Evolutionary conservation across 2,329 filamentous ascomycete genomes (phyloP).

Genomic region (Stachybotrys elegans): DNA sequence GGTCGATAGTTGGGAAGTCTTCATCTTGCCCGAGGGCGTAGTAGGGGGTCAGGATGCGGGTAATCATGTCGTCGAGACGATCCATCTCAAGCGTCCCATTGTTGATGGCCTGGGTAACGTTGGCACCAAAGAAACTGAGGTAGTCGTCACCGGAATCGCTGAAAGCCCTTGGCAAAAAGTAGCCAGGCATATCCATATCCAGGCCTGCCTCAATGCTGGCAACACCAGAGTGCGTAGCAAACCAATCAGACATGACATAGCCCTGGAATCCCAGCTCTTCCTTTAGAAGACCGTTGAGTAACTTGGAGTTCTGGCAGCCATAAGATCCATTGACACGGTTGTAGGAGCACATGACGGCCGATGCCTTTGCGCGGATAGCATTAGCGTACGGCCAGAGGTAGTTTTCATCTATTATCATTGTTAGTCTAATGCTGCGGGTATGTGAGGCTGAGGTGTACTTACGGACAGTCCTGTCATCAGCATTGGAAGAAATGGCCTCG

Average conservation of each 20-base stretch:
- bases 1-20: background rate
- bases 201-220: background rate
- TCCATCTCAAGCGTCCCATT: background rate
- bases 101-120: background rate
- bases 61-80: background rate
- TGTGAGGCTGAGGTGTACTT: no score
- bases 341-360: slow-evolving; percentile 66
- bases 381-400: slow-evolving; percentile 67
- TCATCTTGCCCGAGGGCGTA: slow-evolving; percentile 41
- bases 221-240: slow-evolving; percentile 43
- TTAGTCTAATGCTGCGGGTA: no score
- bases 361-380: slow-evolving; percentile 60
- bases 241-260: slow-evolving; percentile 60
- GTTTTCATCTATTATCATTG: slow-evolving; percentile 53
- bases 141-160: background rate
- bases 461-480: slow-evolving; percentile 55
- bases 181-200: slow-evolving; percentile 1
- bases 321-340: slow-evolving; percentile 67
- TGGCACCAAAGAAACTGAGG: background rate
- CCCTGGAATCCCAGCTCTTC: slow-evolving; percentile 71
- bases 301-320: slow-evolving; percentile 58
- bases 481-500: slow-evolving; percentile 48
- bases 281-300: slow-evolving; percentile 60
- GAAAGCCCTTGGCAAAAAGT: background rate
- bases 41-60: slow-evolving; percentile 43